Percentiles rank a stretch among this genome's conserved stretches.
Evolutionary conservation across 2,329 filamentous ascomycete species (phyloP).

Genomic region (Mycosphaerella sp.): DNA sequence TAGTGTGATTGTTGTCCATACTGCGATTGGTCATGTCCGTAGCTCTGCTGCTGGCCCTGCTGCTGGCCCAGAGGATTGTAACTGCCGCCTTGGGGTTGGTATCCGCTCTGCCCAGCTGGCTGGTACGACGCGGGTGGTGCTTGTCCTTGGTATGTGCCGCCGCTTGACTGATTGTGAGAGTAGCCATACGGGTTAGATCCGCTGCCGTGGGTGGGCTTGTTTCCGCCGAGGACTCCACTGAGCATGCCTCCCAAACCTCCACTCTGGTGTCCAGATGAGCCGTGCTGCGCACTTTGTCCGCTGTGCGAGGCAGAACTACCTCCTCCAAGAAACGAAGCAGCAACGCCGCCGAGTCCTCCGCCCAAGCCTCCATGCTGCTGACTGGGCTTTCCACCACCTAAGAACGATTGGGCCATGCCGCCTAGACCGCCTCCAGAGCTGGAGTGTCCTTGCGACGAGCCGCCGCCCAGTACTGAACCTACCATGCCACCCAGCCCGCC

Average conservation of each 20-base stretch:
- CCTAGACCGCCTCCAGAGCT: constrained; percentile 24
- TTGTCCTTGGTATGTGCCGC: constrained; percentile 34
- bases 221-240: constrained; percentile 30
- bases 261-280: constrained; percentile 18
- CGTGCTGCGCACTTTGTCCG: constrained; percentile 22
- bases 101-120: constrained; percentile 21
- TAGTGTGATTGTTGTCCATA: constrained; percentile 24
- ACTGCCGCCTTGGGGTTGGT: constrained; percentile 21
- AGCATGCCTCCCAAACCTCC: constrained; percentile 28
- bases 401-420: constrained; percentile 30
- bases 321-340: constrained; percentile 25
- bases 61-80: constrained; percentile 22
- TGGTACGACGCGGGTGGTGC: constrained; percentile 36
- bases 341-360: constrained; percentile 25
- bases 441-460: constrained; percentile 16
- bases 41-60: constrained; percentile 18
- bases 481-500: constrained; percentile 24
- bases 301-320: constrained; percentile 18
- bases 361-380: constrained; percentile 17
- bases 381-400: constrained; percentile 27
- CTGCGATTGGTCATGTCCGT: constrained; percentile 23
- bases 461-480: constrained; percentile 21
- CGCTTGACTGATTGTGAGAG: constrained; percentile 28
- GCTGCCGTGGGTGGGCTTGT: constrained; percentile 27
- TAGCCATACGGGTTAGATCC: constrained; percentile 34